Base-by-base conservation (phyloP, 2,329 filamentous ascomycete genomes). In the Meredithiella fracta region DNA sequence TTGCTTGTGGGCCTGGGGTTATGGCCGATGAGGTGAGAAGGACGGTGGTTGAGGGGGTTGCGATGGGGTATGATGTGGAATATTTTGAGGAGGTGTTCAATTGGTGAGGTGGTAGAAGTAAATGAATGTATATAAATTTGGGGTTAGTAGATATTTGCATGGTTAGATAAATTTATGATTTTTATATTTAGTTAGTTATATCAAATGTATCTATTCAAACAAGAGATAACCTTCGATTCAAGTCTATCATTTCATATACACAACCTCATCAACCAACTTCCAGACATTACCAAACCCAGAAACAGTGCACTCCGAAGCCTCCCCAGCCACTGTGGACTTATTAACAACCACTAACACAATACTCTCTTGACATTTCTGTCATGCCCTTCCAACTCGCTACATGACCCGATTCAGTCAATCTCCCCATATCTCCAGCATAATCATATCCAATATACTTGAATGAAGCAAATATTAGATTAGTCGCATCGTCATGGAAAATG, bases 371-470 rank as follows among this genome's bases (percentile, higher is more conserved):
- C 82, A 86, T 14, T 73, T 72, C 86, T 52, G 86, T 90, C 80
- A 90, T 83, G 58, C 71, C 71, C 85, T 85, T 91, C 86, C 86
- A 91, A 66, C 85, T 80, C 56, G 79, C 75, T 34, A 90, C 83
- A 64, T 82, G 82, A 1, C 78, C 75, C 62, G 89, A 87, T 57
- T 78, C 79, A 1, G 75, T 73, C 85, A 90, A 89, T 59, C 72
- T 74, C 66, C 78, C 75, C 86, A 91, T 90, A 64, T 91, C 86
- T 8, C 73, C 81, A 1, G 77, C 80, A 59, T 78, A 89, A 60
- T 86, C 76, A 59, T 76, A 76, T 0, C 86, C 86, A n/a, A 84
- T 72, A 63, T 90, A 91, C 66, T 86, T 89, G 72, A 89, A 87
- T 23, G 72, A 80, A 0, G 83, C 83, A 64, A 90, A 90, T 1